Percentiles rank a stretch among this genome's conserved stretches.
phyloP scores from a whole-genome alignment of 768 basidiomycete species.

The Trametes cinnabarina region DNA sequence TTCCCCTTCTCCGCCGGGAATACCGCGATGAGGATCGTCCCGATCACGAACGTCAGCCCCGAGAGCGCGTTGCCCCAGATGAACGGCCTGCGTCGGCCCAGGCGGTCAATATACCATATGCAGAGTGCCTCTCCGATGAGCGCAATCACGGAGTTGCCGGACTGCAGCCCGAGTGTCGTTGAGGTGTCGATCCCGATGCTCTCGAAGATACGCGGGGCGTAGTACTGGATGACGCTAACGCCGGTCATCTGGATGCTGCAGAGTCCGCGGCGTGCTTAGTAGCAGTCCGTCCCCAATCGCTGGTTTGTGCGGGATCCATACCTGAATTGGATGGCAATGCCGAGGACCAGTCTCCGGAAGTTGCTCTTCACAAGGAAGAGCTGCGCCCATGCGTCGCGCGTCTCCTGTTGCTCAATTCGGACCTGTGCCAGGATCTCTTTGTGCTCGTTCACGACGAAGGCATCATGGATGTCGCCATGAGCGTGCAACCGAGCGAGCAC shows the following conservation, averaged over 20 bases:
- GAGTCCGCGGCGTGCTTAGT: constrained; percentile 37
- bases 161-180: constrained; percentile 48
- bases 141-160: constrained; percentile 53
- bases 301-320: neutral
- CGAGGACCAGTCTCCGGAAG: constrained; percentile 46
- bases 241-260: constrained; percentile 62
- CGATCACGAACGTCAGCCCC: constrained; percentile 26
- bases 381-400: constrained; percentile 35
- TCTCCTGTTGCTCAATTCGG: constrained; percentile 19
- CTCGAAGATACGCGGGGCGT: constrained; percentile 23
- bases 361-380: constrained; percentile 43
- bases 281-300: too few species aligned
- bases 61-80: constrained; percentile 26
- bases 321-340: constrained; percentile 31
- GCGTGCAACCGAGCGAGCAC: constrained; percentile 53
- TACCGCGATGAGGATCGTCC: constrained; percentile 25
- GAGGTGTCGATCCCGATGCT: constrained; percentile 25
- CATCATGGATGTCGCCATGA: constrained; percentile 44
- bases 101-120: constrained; percentile 27
- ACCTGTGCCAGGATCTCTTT: constrained; percentile 25
- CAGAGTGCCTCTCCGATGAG: constrained; percentile 46
- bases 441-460: constrained; percentile 40
- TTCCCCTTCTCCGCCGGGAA: constrained; percentile 24
- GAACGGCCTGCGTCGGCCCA: constrained; percentile 23
- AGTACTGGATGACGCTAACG: constrained; percentile 44